These are phyloP conservation scores for Pigoraptor vietnamica DNA, from an alignment of 78 protist genomes.

Conservation along the genomic window DNA sequence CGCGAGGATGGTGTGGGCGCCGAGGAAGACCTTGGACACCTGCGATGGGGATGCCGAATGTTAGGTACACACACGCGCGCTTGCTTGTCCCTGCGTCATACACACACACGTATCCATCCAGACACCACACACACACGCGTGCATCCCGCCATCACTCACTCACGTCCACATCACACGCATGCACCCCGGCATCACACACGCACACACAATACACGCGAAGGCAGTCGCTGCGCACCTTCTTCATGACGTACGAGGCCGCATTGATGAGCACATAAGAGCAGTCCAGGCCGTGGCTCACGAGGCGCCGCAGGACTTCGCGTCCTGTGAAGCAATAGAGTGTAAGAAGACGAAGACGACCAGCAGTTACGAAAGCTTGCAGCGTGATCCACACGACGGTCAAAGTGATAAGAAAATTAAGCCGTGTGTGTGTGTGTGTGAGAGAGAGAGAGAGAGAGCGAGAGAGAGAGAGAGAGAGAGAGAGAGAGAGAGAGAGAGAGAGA, in stretches of 20 bases:
- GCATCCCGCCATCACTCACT: neutral
- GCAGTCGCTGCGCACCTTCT: slow-evolving; percentile 39
- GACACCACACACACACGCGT: neutral
- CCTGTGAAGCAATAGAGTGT: too few species aligned
- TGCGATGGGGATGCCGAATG: neutral
- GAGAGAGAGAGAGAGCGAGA: too few species aligned
- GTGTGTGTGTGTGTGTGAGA: too few species aligned
- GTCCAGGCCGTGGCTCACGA: slow-evolving; percentile 54
- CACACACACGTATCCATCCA: neutral
- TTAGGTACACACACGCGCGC: neutral
- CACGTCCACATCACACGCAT: too few species aligned
- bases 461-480: too few species aligned
- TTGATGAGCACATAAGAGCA: slow-evolving; percentile 73
- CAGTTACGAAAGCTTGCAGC: too few species aligned
- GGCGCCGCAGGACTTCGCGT: slow-evolving; percentile 25
- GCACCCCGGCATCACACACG: neutral
- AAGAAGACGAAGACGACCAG: too few species aligned
- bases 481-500: too few species aligned
- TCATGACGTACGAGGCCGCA: slow-evolving; percentile 80
- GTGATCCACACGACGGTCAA: too few species aligned
- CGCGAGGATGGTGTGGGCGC: slow-evolving; percentile 76
- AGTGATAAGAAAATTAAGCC: too few species aligned
- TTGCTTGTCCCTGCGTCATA: neutral
- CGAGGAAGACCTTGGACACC: slow-evolving; percentile 75
- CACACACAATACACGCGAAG: neutral